A percentile compares a stretch with the other conserved stretches of the same genome.
Evolutionary conservation across 176 grass and related monocot genomes (phyloP).

Genomic region (Hsuehochloa calcarea): DNA sequence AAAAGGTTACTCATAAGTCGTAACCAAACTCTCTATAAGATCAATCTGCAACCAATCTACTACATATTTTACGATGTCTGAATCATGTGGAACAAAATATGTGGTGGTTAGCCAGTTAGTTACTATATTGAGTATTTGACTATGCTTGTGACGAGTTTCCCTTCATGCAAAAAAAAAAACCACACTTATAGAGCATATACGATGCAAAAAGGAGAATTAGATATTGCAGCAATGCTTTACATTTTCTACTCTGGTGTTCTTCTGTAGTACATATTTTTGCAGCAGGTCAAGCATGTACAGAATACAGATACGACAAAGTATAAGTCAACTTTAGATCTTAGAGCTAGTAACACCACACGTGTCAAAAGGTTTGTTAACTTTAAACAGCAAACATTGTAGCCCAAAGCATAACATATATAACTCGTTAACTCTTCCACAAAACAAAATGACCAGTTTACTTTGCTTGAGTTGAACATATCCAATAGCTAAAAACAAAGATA

Average conservation of each 20-base stretch:
- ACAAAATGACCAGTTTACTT: conserved; percentile 4
- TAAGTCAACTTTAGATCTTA: not conserved
- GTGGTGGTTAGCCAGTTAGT: not conserved
- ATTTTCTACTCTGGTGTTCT: not conserved
- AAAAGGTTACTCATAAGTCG: not conserved
- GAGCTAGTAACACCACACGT: not conserved
- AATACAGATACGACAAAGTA: not conserved
- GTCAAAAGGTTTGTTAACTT: not conserved
- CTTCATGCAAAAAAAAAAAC: not conserved
- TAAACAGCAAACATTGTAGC: conserved; percentile 4
- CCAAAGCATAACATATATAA: not conserved
- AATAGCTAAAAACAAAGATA: not conserved
- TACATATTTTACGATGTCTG: not conserved
- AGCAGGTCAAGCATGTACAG: not conserved
- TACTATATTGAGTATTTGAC: not conserved
- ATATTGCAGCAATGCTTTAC: not conserved
- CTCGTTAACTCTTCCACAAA: not conserved
- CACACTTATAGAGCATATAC: not conserved
- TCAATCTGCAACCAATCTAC: not conserved
- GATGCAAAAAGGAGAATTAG: not conserved
- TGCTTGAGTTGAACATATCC: not conserved
- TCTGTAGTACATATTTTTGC: not conserved
- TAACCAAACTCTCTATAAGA: not conserved
- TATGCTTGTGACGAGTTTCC: not conserved
- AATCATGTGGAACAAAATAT: not conserved